Base-by-base conservation (phyloP, 2,329 filamentous ascomycete genomes). In the Xylariaceae sp. region DNA sequence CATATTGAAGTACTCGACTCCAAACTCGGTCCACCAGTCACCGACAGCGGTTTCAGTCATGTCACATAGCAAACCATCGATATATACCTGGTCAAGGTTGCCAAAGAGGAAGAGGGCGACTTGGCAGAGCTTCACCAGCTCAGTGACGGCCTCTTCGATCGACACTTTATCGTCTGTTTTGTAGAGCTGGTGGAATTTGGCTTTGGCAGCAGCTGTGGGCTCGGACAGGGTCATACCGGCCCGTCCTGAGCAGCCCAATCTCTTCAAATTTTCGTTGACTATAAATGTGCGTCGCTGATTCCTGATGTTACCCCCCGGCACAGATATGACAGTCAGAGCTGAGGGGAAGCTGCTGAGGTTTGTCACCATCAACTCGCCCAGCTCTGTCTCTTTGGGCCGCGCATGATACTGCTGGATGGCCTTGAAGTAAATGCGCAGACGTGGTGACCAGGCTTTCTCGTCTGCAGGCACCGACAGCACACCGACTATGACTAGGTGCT, bases 1-100 rank as follows among this genome's bases (percentile, higher is more conserved):
- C 27, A 92, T 84, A 50, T 93, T 95, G 76, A 93, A 97, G 66
- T 94, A 87, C 61, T 97, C 93, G 0, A 87, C 87, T 1, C 94
- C 94, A 55, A 97, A 88, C 65, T 96, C 91, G 1, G 89, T 87
- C 94, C 94, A 97, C 94, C 94, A 99, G 70, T 97, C 90, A 57
- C 87, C 88, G 64, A 97, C 85, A 1, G 92, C 91, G 57, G 82
- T 87, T 70, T 99, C 94, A 0, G 94, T 97, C 36, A 94, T 80
- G 73, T 99, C 94, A 70, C 94, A 99, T 3, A 99, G 81, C 20
- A 97, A 75, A 0, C 94, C 94, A 66, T 99, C 94, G 6, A 91
- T 89, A 69, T 96, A 97, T 60, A 92, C 89, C 24, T 87, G 82
- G n/a, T 90, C 87, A 5, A 97, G 77, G 69, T 92, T 91, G 48